Evolutionary conservation across 2,329 filamentous ascomycete species (phyloP), one percentile per base, ranked within the genome.

Genomic region (Pseudogymnoascus sp.): DNA sequence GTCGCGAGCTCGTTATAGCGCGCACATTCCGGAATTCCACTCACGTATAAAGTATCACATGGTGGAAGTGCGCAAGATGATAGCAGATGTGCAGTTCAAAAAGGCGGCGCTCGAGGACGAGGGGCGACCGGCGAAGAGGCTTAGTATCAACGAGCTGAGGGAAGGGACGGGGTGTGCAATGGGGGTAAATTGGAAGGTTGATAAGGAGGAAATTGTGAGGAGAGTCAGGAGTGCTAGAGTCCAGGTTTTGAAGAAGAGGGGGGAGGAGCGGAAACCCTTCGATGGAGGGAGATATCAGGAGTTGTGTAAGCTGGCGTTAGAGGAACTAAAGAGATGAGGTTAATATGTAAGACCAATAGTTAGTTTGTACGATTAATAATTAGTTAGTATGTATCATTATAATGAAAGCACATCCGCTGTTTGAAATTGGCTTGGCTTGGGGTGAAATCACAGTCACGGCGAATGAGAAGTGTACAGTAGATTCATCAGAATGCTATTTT

Each of bases 401-500:
- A 53, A 20, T 33, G 7, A 25, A 53, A 53, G 15, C 11, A 35
- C 15, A 53, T 53, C 5, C 7, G 47, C 33, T 53, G 47, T 53
- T 53, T 53, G 47, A 53, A 20, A 28, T 20, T 18, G 25, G 47
- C 4, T 7, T 53, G 47, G 47, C 5, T 53, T 33, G 47, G 47
- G n/a, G 25, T 28, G 18, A 14, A 53, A 14, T 53, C 28, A 53
- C 28, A 53, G 28, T 53, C 47, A 53, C 47, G 33, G 7, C 28
- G 28, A 12, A 20, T 35, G 28, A 53, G 28, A 20, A 53, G 47
- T 28, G 33, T 15, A 7, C 28, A 53, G 28, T 33, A 53, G 47
- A 53, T 53, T 53, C 47, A 53, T 53, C 47, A 53, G 47, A 53
- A 53, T 53, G 47, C 47, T 53, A 53, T 53, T 53, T 53, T 53